Evolutionary conservation across 495 filamentous ascomycete genomes (phyloP), one percentile per base, ranked within the genome.

Genomic region (Aspergillus carlsbadensis): DNA sequence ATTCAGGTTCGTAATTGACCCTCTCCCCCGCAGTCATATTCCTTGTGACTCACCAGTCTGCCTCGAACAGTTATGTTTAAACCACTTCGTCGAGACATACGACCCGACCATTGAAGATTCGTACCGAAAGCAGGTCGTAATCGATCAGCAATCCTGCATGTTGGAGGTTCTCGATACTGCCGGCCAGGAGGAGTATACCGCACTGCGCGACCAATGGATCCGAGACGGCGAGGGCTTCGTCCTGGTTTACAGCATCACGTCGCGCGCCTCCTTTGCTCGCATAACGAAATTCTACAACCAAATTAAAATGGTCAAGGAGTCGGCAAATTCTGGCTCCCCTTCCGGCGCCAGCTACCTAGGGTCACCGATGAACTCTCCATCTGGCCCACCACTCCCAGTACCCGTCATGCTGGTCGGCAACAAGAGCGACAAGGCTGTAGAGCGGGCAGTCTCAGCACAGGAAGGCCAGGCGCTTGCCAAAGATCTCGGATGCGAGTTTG

Each of bases 101-200:
- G 94, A 98, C 73, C 94, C 94, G 22, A 98, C 91, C 57, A 96
- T 96, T 67, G 91, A 96, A 76, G 91, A 98, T 64, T 97, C 93
- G 14, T 98, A 98, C 72, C 86, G 94, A 60, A 98, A 97, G 77
- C 95, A 98, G 76, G 92, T 96, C 53, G 93, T 97, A 58, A 98
- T 98, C 70, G 94, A 98, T 71, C 84, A 87, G 56, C 91, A 95
- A 67, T 89, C 94, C 18, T 97, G 94, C 78, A 98, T 98, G 94
- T 83, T 98, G 64, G 94, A 98, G 75, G 93, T 98, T 35, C 82
- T 98, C 56, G 94, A 98, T 77, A 98, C 95, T 29, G 94, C 94
- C 31, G 94, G 94, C n/a, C 95, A 98, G 73, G 94, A 98, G 75
- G 94, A 98, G 75, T 98, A 98, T 72, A 98, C 92, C 51, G 94